A percentile compares a stretch with the other conserved stretches of the same genome.
Conservation (phyloP, 257 asterid species). For the Ballota nigra region DNA sequence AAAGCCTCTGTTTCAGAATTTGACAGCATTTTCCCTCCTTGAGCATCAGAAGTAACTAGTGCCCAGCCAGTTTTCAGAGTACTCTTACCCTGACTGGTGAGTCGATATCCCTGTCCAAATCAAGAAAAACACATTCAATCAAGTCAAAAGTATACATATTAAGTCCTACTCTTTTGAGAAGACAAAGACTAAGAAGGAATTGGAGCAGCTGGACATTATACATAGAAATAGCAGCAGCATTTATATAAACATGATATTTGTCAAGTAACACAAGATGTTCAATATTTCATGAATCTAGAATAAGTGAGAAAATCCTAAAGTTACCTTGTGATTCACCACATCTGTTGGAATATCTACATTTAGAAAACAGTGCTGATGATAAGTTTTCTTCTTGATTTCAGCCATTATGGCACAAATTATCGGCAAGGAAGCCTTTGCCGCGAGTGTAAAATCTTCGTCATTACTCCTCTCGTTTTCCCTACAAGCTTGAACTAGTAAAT, state of each 20-base stretch:
- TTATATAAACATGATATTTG: neutral
- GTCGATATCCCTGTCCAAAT: slow-evolving; percentile 65
- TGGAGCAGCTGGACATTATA: too few relatives aligned
- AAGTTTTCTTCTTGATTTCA: slow-evolving; percentile 54
- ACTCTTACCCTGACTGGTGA: slow-evolving; percentile 68
- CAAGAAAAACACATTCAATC: too few relatives aligned
- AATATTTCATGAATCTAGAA: neutral
- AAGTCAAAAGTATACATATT: too few relatives aligned
- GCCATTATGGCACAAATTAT: slow-evolving; percentile 47
- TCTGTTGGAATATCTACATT: slow-evolving; percentile 71
- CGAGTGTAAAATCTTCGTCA: slow-evolving; percentile 48
- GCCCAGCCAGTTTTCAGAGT: slow-evolving; percentile 64
- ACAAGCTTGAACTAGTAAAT: slow-evolving; percentile 23
- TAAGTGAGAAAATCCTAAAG: slow-evolving; percentile 16
- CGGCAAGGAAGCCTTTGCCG: slow-evolving; percentile 86
- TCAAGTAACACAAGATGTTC: slow-evolving; percentile 1
- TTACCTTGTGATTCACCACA: slow-evolving; percentile 71
- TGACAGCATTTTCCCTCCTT: slow-evolving; percentile 68
- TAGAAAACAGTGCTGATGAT: slow-evolving; percentile 61
- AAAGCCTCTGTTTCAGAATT: slow-evolving; percentile 35
- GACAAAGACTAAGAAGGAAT: too few relatives aligned
- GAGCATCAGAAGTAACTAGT: slow-evolving; percentile 50
- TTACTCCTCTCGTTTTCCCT: slow-evolving; percentile 67
- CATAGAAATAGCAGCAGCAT: slow-evolving; percentile 6
- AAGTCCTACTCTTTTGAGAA: too few relatives aligned